These are phyloP conservation scores for Leccinum arenicola DNA, from an alignment of 768 basidiomycete genomes.

Conservation along the genomic window DNA sequence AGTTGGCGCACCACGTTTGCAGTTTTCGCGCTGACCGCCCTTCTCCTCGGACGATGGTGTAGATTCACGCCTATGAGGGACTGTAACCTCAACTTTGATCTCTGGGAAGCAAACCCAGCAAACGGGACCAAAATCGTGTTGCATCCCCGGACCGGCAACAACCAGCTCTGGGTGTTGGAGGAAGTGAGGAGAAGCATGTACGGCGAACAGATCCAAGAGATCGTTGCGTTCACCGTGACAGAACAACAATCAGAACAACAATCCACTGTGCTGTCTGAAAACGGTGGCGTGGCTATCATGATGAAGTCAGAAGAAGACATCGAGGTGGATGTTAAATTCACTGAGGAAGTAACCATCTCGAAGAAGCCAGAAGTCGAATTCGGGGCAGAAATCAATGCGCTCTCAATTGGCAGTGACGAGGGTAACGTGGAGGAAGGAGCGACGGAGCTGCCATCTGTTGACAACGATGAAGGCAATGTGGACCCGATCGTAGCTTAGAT, in stretches of 20 bases:
- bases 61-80: neutral
- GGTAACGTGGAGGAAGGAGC: neutral
- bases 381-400: too few species aligned
- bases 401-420: neutral
- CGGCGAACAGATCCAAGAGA: too few species aligned
- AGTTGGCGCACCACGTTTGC: neutral
- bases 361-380: too few species aligned
- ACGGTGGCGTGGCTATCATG: too few species aligned
- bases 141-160: neutral
- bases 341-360: too few species aligned
- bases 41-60: neutral
- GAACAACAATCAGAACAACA: too few species aligned
- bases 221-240: neutral
- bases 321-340: too few species aligned
- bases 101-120: neutral
- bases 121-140: neutral
- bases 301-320: too few species aligned
- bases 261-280: too few species aligned
- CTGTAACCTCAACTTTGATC: neutral
- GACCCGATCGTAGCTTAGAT: too few species aligned
- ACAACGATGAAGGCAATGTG: too few species aligned
- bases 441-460: too few species aligned
- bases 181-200: neutral
- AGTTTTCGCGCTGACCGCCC: neutral
- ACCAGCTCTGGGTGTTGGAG: neutral